phyloP scores from a whole-genome alignment of 345 rosid species.

The Melaleuca quinquenervia region DNA sequence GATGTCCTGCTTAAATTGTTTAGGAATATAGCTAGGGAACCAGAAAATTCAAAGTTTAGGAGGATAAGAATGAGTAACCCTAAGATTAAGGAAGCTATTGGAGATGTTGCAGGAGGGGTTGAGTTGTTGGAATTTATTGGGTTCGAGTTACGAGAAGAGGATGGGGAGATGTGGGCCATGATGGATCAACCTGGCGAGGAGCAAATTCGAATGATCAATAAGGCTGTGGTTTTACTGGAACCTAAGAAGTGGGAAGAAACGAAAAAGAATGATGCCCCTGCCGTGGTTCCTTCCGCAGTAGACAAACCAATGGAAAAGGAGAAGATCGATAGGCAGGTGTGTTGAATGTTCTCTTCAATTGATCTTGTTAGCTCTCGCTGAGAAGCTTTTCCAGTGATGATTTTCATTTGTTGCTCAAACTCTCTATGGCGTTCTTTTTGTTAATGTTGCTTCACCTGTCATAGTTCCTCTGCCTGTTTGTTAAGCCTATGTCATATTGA shows the following conservation, averaged over 20 bases:
- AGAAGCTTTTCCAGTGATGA: neutral
- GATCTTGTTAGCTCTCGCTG: neutral
- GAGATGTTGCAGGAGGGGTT: conserved; percentile 67
- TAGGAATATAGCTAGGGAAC: conserved; percentile 68
- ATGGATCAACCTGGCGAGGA: conserved; percentile 54
- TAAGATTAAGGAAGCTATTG: conserved; percentile 71
- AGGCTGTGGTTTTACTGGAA: conserved; percentile 40
- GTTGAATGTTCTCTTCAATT: neutral
- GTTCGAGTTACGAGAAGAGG: conserved; percentile 55
- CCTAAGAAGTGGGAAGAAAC: conserved; percentile 23
- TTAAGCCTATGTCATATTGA: neutral
- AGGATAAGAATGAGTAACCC: conserved; percentile 72
- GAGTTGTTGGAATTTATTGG: conserved; percentile 73
- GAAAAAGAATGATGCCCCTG: conserved; percentile 11
- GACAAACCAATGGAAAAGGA: conserved; percentile 31
- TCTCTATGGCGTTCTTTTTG: neutral
- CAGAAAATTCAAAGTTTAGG: conserved; percentile 74
- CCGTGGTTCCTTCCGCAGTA: conserved; percentile 17
- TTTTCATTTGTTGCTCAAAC: neutral
- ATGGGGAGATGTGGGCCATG: conserved; percentile 71
- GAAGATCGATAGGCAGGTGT: conserved; percentile 79
- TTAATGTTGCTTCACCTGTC: neutral
- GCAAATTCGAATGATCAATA: conserved; percentile 24
- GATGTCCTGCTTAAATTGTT: conserved; percentile 61
- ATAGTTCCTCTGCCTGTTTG: neutral